Evolutionary conservation across 1,139 yeast genomes (phyloP).

Genomic region (Candida mesenterica): DNA sequence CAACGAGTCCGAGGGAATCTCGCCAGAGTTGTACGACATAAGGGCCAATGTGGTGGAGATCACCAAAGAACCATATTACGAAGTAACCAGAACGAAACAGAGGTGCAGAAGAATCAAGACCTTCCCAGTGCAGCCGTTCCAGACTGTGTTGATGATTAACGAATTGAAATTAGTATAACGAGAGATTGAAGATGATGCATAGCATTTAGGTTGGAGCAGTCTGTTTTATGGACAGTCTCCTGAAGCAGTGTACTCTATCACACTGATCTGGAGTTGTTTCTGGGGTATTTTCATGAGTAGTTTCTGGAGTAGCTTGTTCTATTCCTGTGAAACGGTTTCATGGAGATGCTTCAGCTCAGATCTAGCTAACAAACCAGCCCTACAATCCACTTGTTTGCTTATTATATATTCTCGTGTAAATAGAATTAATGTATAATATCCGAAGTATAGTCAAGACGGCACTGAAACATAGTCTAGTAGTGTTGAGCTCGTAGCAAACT

Average conservation of each 20-base stretch:
- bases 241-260: neutral
- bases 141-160: constrained; percentile 77
- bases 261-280: neutral
- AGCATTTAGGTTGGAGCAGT: neutral
- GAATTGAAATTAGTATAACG: constrained; percentile 52
- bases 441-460: too few relatives aligned
- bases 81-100: constrained; percentile 60
- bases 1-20: constrained; percentile 36
- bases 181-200: too few relatives aligned
- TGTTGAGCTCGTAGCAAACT: too few relatives aligned
- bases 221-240: neutral
- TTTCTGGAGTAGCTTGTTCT: too few relatives aligned
- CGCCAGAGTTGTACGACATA: constrained; percentile 49
- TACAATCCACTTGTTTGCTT: too few relatives aligned
- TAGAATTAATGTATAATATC: constrained; percentile 4
- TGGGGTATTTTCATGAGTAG: neutral
- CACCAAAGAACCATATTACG: constrained; percentile 76
- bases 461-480: too few relatives aligned
- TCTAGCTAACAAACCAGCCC: neutral
- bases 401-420: constrained; percentile 3
- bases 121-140: constrained; percentile 70
- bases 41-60: constrained; percentile 82
- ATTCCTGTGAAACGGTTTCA: too few relatives aligned
- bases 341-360: too few relatives aligned
- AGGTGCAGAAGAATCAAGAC: constrained; percentile 85